A percentile compares a stretch with the other conserved stretches of the same genome.
These are phyloP conservation scores for Nepenthes gracilis DNA, from an alignment of 148 eudicot genomes.

Conservation along the genomic window DNA sequence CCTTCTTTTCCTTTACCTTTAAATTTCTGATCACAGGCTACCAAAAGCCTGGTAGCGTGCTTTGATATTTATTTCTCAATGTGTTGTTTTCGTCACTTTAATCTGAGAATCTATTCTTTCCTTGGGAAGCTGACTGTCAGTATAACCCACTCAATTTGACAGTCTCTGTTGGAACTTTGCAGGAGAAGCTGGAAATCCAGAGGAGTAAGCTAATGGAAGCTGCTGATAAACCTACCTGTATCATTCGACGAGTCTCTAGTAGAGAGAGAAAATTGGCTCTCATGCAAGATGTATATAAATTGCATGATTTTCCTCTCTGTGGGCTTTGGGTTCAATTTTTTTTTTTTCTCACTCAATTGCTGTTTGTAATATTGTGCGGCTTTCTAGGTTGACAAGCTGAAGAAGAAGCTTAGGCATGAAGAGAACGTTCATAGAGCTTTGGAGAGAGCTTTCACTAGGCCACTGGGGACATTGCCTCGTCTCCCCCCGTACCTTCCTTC, in stretches of 20 bases:
- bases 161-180: background rate
- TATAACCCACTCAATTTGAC: slow-evolving; percentile 6
- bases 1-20: no score
- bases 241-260: slow-evolving; percentile 17
- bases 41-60: slow-evolving; percentile 1
- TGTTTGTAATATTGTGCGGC: no score
- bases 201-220: slow-evolving; percentile 25
- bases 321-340: no score
- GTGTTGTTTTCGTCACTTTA: background rate
- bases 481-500: slow-evolving; percentile 86
- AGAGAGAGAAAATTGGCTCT: slow-evolving; percentile 47
- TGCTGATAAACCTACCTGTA: slow-evolving; percentile 27
- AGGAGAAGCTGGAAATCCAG: slow-evolving; percentile 26
- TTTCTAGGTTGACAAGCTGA: slow-evolving; percentile 73
- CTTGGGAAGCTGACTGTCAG: slow-evolving; percentile 22
- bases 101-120: slow-evolving; percentile 25
- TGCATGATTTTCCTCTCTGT: background rate
- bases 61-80: background rate
- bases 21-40: background rate
- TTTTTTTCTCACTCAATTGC: no score
- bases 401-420: slow-evolving; percentile 80
- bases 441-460: slow-evolving; percentile 76
- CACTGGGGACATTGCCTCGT: slow-evolving; percentile 82
- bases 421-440: slow-evolving; percentile 88
- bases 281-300: slow-evolving; percentile 49